These are phyloP conservation scores for Sphagnum fallax DNA, from an alignment of 228 moss, liverwort and hornwort species.

Conservation along the genomic window DNA sequence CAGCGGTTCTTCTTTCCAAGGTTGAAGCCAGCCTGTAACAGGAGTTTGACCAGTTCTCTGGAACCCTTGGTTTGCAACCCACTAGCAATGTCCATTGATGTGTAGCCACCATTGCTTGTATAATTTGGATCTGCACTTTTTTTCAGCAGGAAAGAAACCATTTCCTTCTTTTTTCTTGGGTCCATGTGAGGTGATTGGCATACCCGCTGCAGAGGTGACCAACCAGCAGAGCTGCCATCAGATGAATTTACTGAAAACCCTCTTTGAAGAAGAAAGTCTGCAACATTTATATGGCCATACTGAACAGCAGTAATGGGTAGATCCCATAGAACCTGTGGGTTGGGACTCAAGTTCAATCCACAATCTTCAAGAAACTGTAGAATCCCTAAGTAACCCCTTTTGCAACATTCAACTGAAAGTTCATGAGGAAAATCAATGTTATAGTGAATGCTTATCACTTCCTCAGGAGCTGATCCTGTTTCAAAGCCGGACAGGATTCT, in stretches of 20 bases:
- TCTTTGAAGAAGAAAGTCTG: constrained; percentile 1
- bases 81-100: constrained; percentile 2
- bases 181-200: background rate
- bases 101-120: background rate
- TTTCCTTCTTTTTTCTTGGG: background rate
- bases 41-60: constrained; percentile 5
- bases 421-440: constrained; percentile 1
- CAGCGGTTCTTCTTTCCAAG: constrained; percentile 1
- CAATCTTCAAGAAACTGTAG: constrained; percentile 12
- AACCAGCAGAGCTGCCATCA: background rate
- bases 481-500: constrained; percentile 2
- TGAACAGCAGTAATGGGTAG: background rate
- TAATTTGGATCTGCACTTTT: constrained; percentile 9
- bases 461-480: background rate
- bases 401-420: constrained; percentile 3
- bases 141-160: constrained; percentile 8
- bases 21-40: constrained; percentile 10
- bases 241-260: background rate
- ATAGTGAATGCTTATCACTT: background rate
- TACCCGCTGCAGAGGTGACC: background rate
- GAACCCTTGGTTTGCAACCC: background rate
- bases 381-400: constrained; percentile 2
- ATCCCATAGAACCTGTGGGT: background rate
- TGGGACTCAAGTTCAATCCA: constrained; percentile 10
- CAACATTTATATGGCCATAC: constrained; percentile 7